phyloP scores from a whole-genome alignment of 805 yeast genomes.

The Kodamaea jinghongensis region DNA sequence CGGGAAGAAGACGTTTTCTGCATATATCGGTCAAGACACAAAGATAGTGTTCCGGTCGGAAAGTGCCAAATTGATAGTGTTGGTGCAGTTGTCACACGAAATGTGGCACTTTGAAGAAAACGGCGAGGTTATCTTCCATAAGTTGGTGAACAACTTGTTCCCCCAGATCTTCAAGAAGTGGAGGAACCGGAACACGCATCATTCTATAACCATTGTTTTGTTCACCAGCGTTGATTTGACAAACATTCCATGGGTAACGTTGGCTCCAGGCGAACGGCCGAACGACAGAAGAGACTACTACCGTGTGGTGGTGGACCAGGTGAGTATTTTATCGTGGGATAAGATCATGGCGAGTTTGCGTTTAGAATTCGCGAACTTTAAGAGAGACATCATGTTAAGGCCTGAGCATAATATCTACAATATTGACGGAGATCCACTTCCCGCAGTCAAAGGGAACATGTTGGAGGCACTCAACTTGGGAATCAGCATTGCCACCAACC shows the following conservation, averaged over 20 bases:
- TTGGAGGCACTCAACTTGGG: constrained; percentile 86
- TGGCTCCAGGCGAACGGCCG: constrained; percentile 71
- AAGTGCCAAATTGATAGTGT: constrained; percentile 76
- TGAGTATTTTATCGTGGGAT: constrained; percentile 83
- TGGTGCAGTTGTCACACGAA: constrained; percentile 87
- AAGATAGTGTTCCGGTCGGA: constrained; percentile 87
- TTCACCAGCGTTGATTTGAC: constrained; percentile 77
- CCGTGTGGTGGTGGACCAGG: constrained; percentile 94
- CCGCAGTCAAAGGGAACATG: constrained; percentile 86
- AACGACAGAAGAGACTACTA: constrained; percentile 73
- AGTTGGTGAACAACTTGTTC: constrained; percentile 84
- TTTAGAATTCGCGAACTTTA: constrained; percentile 79
- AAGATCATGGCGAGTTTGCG: constrained; percentile 86
- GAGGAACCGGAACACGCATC: constrained; percentile 86
- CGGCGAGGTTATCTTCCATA: constrained; percentile 92
- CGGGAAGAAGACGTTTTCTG: constrained; percentile 71
- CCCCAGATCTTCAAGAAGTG: constrained; percentile 87
- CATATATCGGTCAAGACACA: constrained; percentile 71
- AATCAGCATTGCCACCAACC: constrained; percentile 69
- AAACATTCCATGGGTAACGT: constrained; percentile 49
- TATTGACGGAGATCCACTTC: constrained; percentile 51
- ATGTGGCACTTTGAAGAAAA: constrained; percentile 99
- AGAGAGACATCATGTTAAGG: constrained; percentile 64
- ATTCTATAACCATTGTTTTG: constrained; percentile 81
- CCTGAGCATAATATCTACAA: constrained; percentile 17